These are phyloP conservation scores for Nicotiana noctiflora DNA, from an alignment of 257 asterid genomes.

Conservation along the genomic window DNA sequence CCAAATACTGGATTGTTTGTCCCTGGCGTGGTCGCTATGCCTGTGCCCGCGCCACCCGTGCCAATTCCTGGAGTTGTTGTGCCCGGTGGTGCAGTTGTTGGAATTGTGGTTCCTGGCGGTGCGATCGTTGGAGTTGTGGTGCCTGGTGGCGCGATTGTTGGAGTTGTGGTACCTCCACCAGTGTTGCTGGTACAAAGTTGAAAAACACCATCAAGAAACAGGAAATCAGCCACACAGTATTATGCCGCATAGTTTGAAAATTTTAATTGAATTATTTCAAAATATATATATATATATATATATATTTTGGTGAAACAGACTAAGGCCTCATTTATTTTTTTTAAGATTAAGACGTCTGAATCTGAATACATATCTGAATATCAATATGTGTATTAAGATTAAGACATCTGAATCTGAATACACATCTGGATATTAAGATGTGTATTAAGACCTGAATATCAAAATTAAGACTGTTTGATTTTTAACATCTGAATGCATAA, in stretches of 20 bases:
- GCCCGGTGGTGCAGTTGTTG: slow-evolving; percentile 19
- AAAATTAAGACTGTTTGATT: no score
- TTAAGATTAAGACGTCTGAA: no score
- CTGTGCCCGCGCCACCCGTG: neutral
- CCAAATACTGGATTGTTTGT: slow-evolving; percentile 1
- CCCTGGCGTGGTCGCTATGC: neutral
- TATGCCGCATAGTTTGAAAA: neutral
- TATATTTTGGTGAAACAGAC: no score
- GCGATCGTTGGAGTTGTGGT: slow-evolving; percentile 19
- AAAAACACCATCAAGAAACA: neutral
- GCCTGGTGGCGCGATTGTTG: slow-evolving; percentile 19
- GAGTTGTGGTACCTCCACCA: slow-evolving; percentile 13
- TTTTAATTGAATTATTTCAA: neutral
- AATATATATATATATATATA: no score
- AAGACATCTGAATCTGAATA: no score
- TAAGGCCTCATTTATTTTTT: no score
- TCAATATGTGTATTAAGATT: no score
- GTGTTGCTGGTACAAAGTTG: slow-evolving; percentile 1
- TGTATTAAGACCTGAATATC: no score
- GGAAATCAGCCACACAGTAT: neutral
- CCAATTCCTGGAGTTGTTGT: neutral
- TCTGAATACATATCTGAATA: no score
- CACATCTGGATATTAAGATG: no score
- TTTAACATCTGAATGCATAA: no score
- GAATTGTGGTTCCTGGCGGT: slow-evolving; percentile 12